Evolutionary conservation across 2,329 filamentous ascomycete genomes (phyloP).

Genomic region (Phyllosticta capitalensis): DNA sequence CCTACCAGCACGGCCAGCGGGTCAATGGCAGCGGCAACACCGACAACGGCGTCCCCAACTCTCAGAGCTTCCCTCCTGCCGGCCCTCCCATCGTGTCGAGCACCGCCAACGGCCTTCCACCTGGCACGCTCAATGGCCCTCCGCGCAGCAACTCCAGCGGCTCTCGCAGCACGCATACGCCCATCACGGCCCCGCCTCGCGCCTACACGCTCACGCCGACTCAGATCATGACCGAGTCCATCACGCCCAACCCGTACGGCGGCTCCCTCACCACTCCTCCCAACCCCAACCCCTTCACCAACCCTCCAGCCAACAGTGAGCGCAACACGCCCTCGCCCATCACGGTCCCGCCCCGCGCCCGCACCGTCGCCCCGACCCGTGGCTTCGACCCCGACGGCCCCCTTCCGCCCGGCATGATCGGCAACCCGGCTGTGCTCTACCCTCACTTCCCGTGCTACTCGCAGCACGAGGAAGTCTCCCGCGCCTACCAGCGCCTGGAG

Average conservation of each 20-base stretch:
- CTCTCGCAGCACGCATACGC: background rate
- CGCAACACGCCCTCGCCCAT: background rate
- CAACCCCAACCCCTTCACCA: too few relatives aligned
- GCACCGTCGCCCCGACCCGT: background rate
- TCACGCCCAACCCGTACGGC: background rate
- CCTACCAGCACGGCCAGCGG: too few relatives aligned
- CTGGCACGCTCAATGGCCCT: background rate
- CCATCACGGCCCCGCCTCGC: background rate
- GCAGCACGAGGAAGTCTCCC: conserved; percentile 1
- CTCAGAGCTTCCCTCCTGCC: too few relatives aligned
- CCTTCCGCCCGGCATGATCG: background rate
- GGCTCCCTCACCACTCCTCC: background rate
- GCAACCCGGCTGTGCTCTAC: background rate
- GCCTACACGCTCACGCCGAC: background rate
- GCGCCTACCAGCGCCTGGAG: background rate
- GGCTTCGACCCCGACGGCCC: background rate
- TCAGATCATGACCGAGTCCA: background rate
- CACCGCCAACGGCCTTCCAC: too few relatives aligned
- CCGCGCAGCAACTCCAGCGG: background rate
- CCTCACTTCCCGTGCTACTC: background rate
- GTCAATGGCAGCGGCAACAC: too few relatives aligned
- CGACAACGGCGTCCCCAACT: too few relatives aligned
- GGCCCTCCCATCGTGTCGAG: too few relatives aligned
- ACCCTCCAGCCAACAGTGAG: too few relatives aligned
- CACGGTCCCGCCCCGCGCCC: background rate